Conservation (phyloP, 345 rosid species). For the Hibiscus tridactylites region DNA sequence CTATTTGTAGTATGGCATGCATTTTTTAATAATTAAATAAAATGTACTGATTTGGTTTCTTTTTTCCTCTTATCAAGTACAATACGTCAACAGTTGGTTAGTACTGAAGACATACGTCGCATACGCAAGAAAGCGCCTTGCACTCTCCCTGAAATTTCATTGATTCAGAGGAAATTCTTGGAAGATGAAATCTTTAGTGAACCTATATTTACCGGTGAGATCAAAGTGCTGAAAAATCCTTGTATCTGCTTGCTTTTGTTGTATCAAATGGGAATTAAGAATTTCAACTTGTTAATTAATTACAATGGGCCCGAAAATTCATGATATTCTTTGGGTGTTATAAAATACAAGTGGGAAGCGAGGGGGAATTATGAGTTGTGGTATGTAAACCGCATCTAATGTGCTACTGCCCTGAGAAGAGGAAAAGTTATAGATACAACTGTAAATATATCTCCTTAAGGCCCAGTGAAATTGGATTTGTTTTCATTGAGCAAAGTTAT, state of each 20-base stretch:
- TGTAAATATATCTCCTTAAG: background rate
- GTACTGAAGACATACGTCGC: constrained; percentile 88
- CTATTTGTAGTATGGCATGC: background rate
- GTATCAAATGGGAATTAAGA: too few species aligned
- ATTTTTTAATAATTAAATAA: background rate
- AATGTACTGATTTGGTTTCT: constrained; percentile 14
- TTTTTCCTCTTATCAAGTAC: constrained; percentile 35
- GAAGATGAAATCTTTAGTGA: constrained; percentile 66
- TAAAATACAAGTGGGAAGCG: too few species aligned
- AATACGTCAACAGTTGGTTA: constrained; percentile 79
- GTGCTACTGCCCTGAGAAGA: too few species aligned
- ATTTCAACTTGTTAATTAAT: too few species aligned
- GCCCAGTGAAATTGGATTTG: background rate
- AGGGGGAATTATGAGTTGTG: too few species aligned
- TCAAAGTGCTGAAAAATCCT: too few species aligned
- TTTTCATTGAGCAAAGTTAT: background rate
- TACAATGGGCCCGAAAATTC: too few species aligned
- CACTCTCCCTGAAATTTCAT: constrained; percentile 70
- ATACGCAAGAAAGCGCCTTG: constrained; percentile 98
- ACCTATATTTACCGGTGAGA: constrained; percentile 36
- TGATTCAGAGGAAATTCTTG: constrained; percentile 72
- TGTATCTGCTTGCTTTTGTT: too few species aligned
- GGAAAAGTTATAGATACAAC: too few species aligned
- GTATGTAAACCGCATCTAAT: too few species aligned
- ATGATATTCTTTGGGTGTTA: too few species aligned